Conservation (phyloP, 139 green algal genomes). For the Limnomonas spitsbergensis region DNA sequence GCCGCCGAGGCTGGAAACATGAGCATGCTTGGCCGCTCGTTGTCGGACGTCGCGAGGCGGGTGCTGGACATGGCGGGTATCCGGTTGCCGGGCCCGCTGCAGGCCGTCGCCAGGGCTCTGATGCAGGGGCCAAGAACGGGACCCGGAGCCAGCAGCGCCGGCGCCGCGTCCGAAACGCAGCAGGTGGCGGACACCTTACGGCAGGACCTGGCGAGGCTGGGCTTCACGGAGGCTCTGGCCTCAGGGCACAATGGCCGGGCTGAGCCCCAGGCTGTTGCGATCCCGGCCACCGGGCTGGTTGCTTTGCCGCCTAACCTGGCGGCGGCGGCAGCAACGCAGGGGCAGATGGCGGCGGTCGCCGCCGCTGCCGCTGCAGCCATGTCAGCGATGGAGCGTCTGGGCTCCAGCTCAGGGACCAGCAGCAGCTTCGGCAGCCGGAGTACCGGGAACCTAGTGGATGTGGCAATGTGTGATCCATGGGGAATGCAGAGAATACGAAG, state of each 20-base stretch:
- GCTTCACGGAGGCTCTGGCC: neutral
- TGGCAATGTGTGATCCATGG: conserved; percentile 19
- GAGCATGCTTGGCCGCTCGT: neutral
- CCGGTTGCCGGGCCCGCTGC: neutral
- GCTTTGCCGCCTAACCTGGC: neutral
- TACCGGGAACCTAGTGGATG: neutral
- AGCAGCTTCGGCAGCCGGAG: neutral
- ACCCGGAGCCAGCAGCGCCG: neutral
- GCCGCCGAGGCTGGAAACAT: neutral
- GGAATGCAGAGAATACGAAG: conserved; percentile 16
- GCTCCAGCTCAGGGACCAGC: neutral
- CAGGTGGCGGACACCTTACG: neutral
- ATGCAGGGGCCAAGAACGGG: neutral
- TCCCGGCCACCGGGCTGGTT: neutral
- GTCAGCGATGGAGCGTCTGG: neutral
- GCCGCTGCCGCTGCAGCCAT: conserved; percentile 9
- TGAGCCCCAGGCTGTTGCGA: neutral
- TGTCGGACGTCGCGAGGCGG: neutral
- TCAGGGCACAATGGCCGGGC: neutral
- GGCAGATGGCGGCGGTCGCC: conserved; percentile 2
- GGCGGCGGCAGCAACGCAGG: neutral
- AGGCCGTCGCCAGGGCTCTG: neutral
- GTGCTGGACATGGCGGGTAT: conserved; percentile 8
- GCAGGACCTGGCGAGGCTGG: neutral
- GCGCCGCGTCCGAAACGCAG: neutral